Base-by-base conservation (phyloP, 1,139 yeast species). In the Yamadazyma spencermartinsiae region DNA sequence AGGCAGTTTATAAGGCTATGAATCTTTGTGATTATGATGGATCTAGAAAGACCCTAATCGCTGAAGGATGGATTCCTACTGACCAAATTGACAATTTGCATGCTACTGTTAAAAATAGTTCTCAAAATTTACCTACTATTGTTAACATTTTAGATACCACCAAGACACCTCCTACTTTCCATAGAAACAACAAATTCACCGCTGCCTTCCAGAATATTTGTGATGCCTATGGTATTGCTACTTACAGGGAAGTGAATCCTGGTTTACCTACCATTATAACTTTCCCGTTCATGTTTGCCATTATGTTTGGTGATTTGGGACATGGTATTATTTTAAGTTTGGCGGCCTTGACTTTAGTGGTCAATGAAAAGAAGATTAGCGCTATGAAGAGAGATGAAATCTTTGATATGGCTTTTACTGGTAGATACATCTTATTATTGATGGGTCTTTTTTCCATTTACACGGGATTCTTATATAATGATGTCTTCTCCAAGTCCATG, bases 241-340 rank as follows among this genome's bases (percentile, higher is more conserved):
- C 83, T 13, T 85, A 85, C 56, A 75, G 84, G 47, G 94, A 85
- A 61, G 84, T 85, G 19, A 85, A 85, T 56, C 87, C 94, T 2
- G 94, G 90, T 44, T 69, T 85, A 46, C 84, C 94, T 20, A 85
- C 94, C 2, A 74, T 82, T 39, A 80, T 85, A 18, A 85, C 94
- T 2, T 85, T 85, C 68, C 94, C 94, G 27, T 85, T 85, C 55
- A 82, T 85, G 88, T 85, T 85, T 64, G 90, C 94, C 25, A 80
- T 85, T 50, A 85, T 85, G 94, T 85, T 85, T 68, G 94, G 94
- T 72, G 94, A 85, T 64, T 61, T 83, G 45, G 94, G 94, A 18
- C 94, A 85, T 59, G 94, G 94, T 3, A 71, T 84, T 46, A 72
- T 85, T 41, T 64, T 85, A 53, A 63, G 78, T 34, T 61, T 81